These are phyloP conservation scores for Primulina tabacum DNA, from an alignment of 257 asterid genomes.

Conservation along the genomic window DNA sequence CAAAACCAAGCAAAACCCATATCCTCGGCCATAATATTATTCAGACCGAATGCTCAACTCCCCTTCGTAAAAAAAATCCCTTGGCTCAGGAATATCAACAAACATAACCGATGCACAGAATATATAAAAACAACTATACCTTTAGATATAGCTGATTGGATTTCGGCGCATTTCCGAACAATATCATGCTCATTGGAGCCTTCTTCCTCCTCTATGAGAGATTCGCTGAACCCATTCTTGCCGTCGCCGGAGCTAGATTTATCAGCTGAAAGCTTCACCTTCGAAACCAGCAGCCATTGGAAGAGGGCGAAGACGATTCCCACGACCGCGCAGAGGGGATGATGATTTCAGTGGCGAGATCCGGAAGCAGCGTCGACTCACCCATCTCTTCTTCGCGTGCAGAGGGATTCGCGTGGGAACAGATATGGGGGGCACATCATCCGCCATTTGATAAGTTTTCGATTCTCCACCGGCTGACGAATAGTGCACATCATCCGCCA, in stretches of 20 bases:
- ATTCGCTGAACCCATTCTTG: neutral
- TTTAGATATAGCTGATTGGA: neutral
- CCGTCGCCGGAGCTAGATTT: neutral
- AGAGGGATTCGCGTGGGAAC: neutral
- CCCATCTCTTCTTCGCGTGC: neutral
- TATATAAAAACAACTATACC: neutral
- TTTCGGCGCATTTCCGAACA: neutral
- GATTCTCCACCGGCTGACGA: too few species aligned
- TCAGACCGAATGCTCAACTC: neutral
- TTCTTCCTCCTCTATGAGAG: neutral
- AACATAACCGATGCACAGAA: neutral
- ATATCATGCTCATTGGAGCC: neutral
- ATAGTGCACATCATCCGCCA: too few species aligned
- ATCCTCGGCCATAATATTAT: neutral
- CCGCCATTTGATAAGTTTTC: too few species aligned
- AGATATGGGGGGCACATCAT: neutral
- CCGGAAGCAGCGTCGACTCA: neutral
- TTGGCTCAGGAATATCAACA: neutral
- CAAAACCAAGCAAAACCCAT: conserved; percentile 7
- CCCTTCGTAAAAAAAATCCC: neutral
- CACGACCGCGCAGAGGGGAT: neutral
- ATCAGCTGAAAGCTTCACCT: neutral
- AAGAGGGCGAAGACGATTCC: neutral
- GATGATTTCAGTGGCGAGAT: neutral
- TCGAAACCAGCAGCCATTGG: neutral